phyloP scores from a whole-genome alignment of 257 asterid species.

The Petunia axillaris region DNA sequence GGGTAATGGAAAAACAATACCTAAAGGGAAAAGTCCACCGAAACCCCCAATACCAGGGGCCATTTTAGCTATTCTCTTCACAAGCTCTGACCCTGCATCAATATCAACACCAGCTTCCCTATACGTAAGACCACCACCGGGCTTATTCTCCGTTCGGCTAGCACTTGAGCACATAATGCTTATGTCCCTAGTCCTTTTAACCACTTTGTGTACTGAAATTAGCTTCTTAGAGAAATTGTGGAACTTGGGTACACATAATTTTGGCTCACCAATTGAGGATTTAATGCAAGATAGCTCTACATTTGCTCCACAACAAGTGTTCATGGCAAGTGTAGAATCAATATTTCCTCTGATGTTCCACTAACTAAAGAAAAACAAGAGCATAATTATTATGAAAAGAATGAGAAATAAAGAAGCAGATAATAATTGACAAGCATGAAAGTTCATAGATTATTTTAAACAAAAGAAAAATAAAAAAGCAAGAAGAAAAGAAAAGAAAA shows the following conservation, averaged over 20 bases:
- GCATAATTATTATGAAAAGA: too few relatives aligned
- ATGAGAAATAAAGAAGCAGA: too few relatives aligned
- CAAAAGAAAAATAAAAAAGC: too few relatives aligned
- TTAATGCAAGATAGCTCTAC: slow-evolving; percentile 28
- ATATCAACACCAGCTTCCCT: slow-evolving; percentile 97
- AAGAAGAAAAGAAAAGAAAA: too few relatives aligned
- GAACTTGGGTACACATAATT: slow-evolving; percentile 27
- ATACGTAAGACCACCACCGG: slow-evolving; percentile 59
- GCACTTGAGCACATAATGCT: slow-evolving; percentile 28
- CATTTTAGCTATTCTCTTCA: slow-evolving; percentile 86
- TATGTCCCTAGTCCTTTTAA: slow-evolving; percentile 35
- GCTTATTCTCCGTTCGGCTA: slow-evolving; percentile 35
- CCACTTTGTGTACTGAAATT: slow-evolving; percentile 34
- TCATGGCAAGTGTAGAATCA: slow-evolving; percentile 25
- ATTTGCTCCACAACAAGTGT: slow-evolving; percentile 30
- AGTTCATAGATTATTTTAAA: too few relatives aligned
- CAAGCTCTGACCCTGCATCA: slow-evolving; percentile 96
- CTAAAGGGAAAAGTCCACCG: slow-evolving; percentile 93
- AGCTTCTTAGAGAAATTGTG: slow-evolving; percentile 22
- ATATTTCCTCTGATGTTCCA: too few relatives aligned
- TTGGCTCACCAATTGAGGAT: slow-evolving; percentile 15
- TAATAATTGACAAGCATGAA: too few relatives aligned
- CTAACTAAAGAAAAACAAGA: too few relatives aligned
- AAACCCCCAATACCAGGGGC: slow-evolving; percentile 99
- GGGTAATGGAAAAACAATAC: slow-evolving; percentile 39